Evolutionary conservation across 345 rosid genomes (phyloP), one percentile per base, ranked within the genome.

Genomic region (Linum usitatissimum): DNA sequence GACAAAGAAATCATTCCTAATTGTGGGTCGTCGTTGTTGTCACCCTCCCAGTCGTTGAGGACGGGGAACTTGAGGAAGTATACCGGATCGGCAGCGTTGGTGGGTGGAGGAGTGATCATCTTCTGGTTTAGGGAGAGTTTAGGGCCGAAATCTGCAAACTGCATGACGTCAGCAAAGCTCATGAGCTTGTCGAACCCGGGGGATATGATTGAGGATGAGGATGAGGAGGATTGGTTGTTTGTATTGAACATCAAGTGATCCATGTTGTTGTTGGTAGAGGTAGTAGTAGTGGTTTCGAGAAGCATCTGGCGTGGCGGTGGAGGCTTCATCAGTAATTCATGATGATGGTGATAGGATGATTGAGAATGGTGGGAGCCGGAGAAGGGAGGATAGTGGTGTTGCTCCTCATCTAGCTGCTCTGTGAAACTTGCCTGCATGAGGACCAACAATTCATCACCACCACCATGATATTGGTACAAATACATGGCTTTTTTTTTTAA

Each of bases 91-190:
- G 83, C 89, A 4, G 15, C 0, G 81, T 70, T 71, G 80, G 93
- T 49, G 79, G 81, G 88, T 1, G 80, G 73, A 2, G 48, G 48
- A 2, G 4, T 45, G 15, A 3, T 45, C 68, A 75, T 76, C 67
- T 70, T 78, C 36, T 85, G 93, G 66, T 83, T 91, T 53, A 86
- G 71, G 17, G 81, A 80, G 53, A 85, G 53, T 75, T 86, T 88
- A 0, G 96, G 87, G 53, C 98, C 89, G 0, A 85, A 92, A 66
- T 91, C 96, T 0, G 93, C 85, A 40, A 92, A 86, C 39, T 86
- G 96, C 98, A 89, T 88, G 68, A 86, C 91, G 63, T 89, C 96
- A 2, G 89, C 86, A 10, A 89, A 89, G 76, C 86, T 85, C 64
- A 85, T 19, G 2, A 18, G 91, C 71, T 36, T 77, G 70, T 15